Base-by-base conservation (phyloP, 2,329 filamentous ascomycete species). In the Waltergamsia citrina region DNA sequence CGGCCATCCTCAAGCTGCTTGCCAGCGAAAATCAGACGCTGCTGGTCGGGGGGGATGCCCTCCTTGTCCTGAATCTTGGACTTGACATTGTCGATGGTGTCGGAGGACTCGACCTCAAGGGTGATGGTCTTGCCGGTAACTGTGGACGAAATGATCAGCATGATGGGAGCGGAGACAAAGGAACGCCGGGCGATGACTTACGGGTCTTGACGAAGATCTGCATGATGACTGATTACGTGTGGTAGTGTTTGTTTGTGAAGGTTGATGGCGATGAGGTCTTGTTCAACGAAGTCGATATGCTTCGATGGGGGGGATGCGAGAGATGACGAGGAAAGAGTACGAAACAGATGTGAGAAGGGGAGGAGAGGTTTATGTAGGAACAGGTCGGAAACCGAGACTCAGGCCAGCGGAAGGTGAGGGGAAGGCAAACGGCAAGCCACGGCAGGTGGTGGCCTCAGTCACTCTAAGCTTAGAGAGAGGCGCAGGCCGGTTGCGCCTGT, bases 11-110 rank as follows among this genome's bases (percentile, higher is more conserved):
- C 90, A 4, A 95, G 77, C 59, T 96, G 90, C 74, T 96, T 96
- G 41, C 90, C 90, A 29, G 88, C 88, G 48, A 95, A 95, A 59
- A 95, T 95, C 46, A 95, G 62, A 49, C 88, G 90, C 69, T 95
- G 88, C 64, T 96, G 88, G 55, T 95, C 88, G 9, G 88, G 88
- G 30, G 88, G 90, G 37, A 96, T 95, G 28, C 90, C 90, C 65
- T 96, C 90, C 78, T 96, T 95, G 55, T 96, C 90, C 63, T 96
- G 90, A 33, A 95, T 96, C 78, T 95, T 96, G 32, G 74, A 79
- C 80, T 96, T 95, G 22, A 95, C 90, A 43, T 95, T 94, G 70
- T 94, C 88, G 62, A 94, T 94, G 32, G 88, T 94, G 53, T 94
- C 88, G 3, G 78, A 85, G 0, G 82, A 87, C 60, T 94, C 86